Base-by-base conservation (phyloP, 345 rosid species). In the Pelargonium nanum region DNA sequence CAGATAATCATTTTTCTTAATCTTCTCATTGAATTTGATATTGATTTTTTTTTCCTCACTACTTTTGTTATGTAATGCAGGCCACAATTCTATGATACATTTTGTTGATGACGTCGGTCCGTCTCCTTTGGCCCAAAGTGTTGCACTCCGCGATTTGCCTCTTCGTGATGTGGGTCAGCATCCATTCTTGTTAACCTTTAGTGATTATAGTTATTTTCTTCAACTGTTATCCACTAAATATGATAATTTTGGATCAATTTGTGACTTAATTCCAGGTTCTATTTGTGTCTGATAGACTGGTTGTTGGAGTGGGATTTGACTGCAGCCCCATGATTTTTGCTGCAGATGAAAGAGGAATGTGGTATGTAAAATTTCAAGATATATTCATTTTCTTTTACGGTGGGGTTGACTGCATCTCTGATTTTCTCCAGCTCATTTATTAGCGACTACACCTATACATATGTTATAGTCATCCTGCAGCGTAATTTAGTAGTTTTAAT, bases 141-240 rank as follows among this genome's bases (percentile, higher is more conserved):
- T 93, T 56, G 85, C 94, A 55, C 79, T 85, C 70, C 83, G 87
- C 30, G 83, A 89, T 84, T 84, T 93, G 88, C 99, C 99, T 68
- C 99, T 93, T 68, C 92, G 96, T 85, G 99, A 93, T 89, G 97
- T 93, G 99, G 99, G 99, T 93, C 94, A 87, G 96, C 97, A 72
- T 89, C 85, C 91, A 77, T 85, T 75, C 78, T 80, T 71, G 72
- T 79, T 74, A 65, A 64, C 19, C 48, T 53, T 74, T 61, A 69
- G 64, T 59, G 57, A 53, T 69, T 60, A 60, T 57, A 26, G 67
- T 66, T 53, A 60, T 73, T 66, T 71, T 68, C 24, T 61, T 30
- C 19, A 60, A 22, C 19, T 61, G 48, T 53, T 64, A 58, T 64
- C 57, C 48, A 58, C 75, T 63, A 71, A 68, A 57, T 53, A 74